Percentiles rank a stretch among this genome's conserved stretches.
phyloP scores from a whole-genome alignment of 306 rosid species.

The Datisca glomerata region DNA sequence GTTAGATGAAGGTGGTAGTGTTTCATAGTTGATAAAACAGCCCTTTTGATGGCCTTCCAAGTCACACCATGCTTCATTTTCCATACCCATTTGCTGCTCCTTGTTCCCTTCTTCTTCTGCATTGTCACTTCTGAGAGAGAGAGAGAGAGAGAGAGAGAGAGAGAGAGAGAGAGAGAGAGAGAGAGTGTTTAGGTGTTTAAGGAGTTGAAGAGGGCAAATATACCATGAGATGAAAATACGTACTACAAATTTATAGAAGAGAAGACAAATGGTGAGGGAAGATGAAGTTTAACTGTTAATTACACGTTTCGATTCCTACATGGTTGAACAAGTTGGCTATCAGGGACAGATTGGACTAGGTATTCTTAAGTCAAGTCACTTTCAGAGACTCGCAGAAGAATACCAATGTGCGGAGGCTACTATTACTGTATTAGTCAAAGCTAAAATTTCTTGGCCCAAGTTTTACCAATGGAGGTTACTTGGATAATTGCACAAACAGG shows the following conservation, averaged over 20 bases:
- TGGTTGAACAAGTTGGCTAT: no score
- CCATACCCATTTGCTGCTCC: slow-evolving; percentile 11
- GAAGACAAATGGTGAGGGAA: not conserved
- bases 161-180: not conserved
- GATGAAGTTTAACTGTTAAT: not conserved
- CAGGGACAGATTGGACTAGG: no score
- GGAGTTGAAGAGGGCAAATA: no score
- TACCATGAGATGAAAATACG: not conserved
- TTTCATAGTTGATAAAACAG: not conserved
- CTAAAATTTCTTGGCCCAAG: no score
- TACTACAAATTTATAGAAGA: not conserved
- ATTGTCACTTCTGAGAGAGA: not conserved
- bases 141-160: not conserved
- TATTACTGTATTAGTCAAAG: no score
- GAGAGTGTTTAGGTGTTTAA: not conserved
- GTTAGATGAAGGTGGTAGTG: slow-evolving; percentile 5
- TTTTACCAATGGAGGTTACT: no score
- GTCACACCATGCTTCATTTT: slow-evolving; percentile 3
- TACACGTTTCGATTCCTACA: no score
- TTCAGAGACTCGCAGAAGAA: no score
- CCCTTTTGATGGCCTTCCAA: not conserved
- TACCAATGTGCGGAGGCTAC: no score
- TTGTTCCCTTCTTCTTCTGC: slow-evolving; percentile 8
- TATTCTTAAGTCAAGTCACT: no score
- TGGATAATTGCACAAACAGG: no score